Evolutionary conservation across 129 eudicot genomes (phyloP), one percentile per base, ranked within the genome.

Genomic region (Chrysanthemum lavandulifolium): DNA sequence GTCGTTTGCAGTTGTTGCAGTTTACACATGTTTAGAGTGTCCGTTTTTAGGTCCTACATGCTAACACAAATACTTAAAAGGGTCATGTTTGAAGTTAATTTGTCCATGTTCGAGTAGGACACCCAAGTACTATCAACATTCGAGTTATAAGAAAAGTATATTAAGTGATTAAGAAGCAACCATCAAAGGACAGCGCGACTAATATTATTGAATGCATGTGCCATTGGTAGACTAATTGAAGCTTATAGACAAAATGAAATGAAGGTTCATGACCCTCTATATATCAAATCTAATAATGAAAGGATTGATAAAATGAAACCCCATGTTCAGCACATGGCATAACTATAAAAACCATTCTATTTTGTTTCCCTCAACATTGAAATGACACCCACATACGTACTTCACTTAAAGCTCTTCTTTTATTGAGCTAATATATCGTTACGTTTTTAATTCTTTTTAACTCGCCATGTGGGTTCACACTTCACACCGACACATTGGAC

Each of bases 401-500:
- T 66, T 75, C 67, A 75, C 51, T 65, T 54, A 64, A 21, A 47
- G 55, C 13, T 51, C 4, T 21, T 67, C 27, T 40, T 54, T 23
- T 40, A 65, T 18, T 59, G 58, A 13, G 55, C 21, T 40, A 12
- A 71, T 19, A 57, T 19, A 59, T 45, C 9, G 57, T 43, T 23
- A 61, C 31, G 25, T 14, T 47, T 25, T 47, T 47, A 10, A 5
- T 47, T 45, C 60, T n/a, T 56, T 45, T 43, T 10, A 66, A 14
- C 59, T 14, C 25, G 59, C 73, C 79, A 75, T 67, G 73, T 70
- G 68, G 65, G 76, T 62, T 77, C 76, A 77, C 70, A 61, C 69
- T 25, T 76, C 56, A 27, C 76, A 69, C 72, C 81, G 76, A 77
- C 81, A 77, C 75, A 53, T 60, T 52, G 81, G 71, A 73, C 78